These are phyloP conservation scores for Yarrowia osloensis DNA, from an alignment of 805 yeast genomes.

Conservation along the genomic window DNA sequence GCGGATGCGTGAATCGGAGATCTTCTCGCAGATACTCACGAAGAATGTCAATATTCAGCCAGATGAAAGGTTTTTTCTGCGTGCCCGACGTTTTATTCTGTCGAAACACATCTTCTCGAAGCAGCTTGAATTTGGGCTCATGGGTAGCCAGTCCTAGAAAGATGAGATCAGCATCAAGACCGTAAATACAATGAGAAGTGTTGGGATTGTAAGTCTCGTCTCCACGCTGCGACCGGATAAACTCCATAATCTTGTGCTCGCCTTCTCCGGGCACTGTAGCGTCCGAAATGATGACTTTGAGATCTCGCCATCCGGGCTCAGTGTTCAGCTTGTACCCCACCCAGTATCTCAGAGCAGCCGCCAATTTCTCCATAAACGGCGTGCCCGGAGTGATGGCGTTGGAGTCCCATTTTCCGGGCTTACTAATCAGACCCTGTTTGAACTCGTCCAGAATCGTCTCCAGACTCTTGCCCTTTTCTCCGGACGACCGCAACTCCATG, in stretches of 20 bases:
- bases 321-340: slow-evolving; percentile 80
- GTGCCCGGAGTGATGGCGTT: slow-evolving; percentile 99
- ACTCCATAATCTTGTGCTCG: slow-evolving; percentile 97
- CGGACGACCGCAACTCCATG: slow-evolving; percentile 47
- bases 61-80: slow-evolving; percentile 78
- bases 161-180: slow-evolving; percentile 96
- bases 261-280: slow-evolving; percentile 99
- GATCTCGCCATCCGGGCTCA: slow-evolving; percentile 91
- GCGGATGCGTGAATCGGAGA: slow-evolving; percentile 67
- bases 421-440: slow-evolving; percentile 67
- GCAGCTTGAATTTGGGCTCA: slow-evolving; percentile 92
- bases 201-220: slow-evolving; percentile 89
- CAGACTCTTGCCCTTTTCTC: slow-evolving; percentile 70
- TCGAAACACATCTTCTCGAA: slow-evolving; percentile 93
- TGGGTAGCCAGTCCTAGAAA: slow-evolving; percentile 95
- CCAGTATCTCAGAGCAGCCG: slow-evolving; percentile 84
- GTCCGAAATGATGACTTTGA: slow-evolving; percentile 89
- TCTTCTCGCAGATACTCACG: slow-evolving; percentile 88
- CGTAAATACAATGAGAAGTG: slow-evolving; percentile 94
- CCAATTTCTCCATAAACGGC: slow-evolving; percentile 91
- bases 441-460: slow-evolving; percentile 68
- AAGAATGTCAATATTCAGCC: slow-evolving; percentile 87
- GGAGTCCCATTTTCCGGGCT: slow-evolving; percentile 77
- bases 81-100: slow-evolving; percentile 53
- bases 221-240: slow-evolving; percentile 84